Evolutionary conservation across 768 basidiomycete genomes (phyloP), one percentile per base, ranked within the genome.

Genomic region (Lactarius hatsudake): DNA sequence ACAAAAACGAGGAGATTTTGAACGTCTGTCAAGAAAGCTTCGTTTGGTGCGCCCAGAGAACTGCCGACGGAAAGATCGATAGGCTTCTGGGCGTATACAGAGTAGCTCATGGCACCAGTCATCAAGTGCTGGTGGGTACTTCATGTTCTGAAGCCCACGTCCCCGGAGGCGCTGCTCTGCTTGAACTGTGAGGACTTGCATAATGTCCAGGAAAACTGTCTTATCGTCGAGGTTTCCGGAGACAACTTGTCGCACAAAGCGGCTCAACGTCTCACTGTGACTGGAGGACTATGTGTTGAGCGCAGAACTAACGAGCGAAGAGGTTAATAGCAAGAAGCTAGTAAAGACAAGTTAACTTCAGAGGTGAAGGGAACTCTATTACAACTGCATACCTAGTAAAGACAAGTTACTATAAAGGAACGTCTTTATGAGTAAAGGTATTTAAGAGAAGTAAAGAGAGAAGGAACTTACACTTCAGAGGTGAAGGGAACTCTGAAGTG

Each of bases 61-160:
- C 32, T 76, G 69, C 12, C 71, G 48, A 2, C 20, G 0, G 5
- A 81, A 55, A 3, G 69, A 48, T 3, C 65, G 51, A 58, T 79
- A 78, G 0, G 74, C 72, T 3, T 69, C 59, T 3, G 79, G 77
- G 45, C 75, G 75, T 13, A 73, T 67, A 5, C 76, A 75, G 0
- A 54, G 43, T 5, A 75, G 10, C 2, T 78, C 71, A 57, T 78
- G 72, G 12, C 63, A 65, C 42, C 79, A 75, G 32, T 80, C 76
- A 7, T 76, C 73, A 38, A 72, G 74, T 0, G 67, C 74, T 1
- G 78, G 77, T 1, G 75, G 60, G 65, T 79, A 80, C 5, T 67
- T 61, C 68, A 79, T 78, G 58, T 80, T 80, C 60, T 78, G 78
- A 64, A 72, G 71, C 0, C 78, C 78, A 1, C 74, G 72, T 0